Conservation (phyloP, 768 basidiomycete species). For the Tulasnella sp. region DNA sequence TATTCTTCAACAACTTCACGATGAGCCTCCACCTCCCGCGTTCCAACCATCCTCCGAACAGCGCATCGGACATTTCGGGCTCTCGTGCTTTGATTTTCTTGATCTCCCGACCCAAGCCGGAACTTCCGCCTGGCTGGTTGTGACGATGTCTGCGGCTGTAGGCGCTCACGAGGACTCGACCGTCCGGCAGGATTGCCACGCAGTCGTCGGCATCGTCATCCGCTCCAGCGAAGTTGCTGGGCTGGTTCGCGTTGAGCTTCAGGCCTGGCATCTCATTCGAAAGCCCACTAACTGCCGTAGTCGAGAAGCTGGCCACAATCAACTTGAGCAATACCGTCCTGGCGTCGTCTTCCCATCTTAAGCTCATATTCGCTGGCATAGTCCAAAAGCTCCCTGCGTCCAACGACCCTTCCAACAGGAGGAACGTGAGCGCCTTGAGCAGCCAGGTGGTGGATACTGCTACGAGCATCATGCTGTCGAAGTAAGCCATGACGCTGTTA, state of each 20-base stretch:
- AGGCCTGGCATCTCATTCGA: constrained; percentile 23
- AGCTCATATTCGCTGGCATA: constrained; percentile 19
- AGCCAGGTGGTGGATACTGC: constrained; percentile 6
- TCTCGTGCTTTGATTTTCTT: constrained; percentile 18
- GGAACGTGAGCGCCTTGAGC: background rate
- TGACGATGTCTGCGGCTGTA: background rate
- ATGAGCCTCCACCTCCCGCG: constrained; percentile 9
- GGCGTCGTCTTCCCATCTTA: constrained; percentile 24
- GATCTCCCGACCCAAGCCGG: constrained; percentile 26
- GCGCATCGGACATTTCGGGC: constrained; percentile 19
- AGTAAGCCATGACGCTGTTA: background rate
- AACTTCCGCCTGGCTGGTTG: background rate
- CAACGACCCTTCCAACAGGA: constrained; percentile 18
- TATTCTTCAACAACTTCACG: background rate
- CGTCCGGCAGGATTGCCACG: constrained; percentile 10
- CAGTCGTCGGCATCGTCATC: background rate
- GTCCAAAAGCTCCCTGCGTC: background rate
- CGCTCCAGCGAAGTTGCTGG: background rate
- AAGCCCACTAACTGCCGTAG: constrained; percentile 18
- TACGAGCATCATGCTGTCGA: constrained; percentile 13
- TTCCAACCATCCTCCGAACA: constrained; percentile 24
- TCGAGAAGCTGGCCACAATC: background rate
- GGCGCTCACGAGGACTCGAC: constrained; percentile 12
- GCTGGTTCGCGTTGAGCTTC: constrained; percentile 1
- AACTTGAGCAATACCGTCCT: constrained; percentile 16